Percentiles rank a stretch among this genome's conserved stretches.
These are phyloP conservation scores for Daldinia bambusicola DNA, from an alignment of 495 filamentous ascomycete genomes.

Conservation along the genomic window DNA sequence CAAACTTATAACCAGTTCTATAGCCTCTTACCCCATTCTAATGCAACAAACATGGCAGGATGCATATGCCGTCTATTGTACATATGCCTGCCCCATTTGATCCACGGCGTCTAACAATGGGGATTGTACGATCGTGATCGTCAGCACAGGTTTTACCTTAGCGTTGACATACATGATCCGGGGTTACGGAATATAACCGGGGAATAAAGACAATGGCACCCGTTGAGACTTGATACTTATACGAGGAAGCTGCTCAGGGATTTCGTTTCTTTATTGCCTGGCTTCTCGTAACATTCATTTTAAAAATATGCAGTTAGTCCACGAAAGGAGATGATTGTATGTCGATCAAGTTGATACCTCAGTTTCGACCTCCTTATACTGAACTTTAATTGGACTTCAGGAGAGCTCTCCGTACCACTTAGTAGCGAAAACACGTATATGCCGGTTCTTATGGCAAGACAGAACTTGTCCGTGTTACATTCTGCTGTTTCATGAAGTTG, in stretches of 20 bases:
- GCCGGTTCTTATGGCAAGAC: background rate
- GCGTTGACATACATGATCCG: background rate
- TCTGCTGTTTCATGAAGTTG: background rate
- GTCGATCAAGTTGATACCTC: conserved; percentile 26
- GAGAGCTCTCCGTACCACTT: conserved; percentile 18
- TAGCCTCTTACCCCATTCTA: conserved; percentile 4
- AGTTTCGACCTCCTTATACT: conserved; percentile 2
- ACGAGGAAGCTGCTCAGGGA: background rate
- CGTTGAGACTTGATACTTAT: background rate
- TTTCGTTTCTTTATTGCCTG: too few species aligned
- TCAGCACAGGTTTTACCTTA: background rate
- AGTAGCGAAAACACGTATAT: background rate
- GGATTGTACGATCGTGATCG: background rate
- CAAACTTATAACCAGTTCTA: background rate
- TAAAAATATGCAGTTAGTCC: background rate
- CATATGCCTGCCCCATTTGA: background rate
- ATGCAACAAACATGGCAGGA: conserved; percentile 7
- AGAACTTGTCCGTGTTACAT: background rate
- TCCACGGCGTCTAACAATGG: background rate
- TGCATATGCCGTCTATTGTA: background rate
- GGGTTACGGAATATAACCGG: background rate
- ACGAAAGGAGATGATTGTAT: conserved; percentile 18
- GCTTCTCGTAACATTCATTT: background rate
- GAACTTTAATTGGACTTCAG: conserved; percentile 14
- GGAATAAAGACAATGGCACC: background rate